phyloP scores from a whole-genome alignment of 345 rosid genomes.

The Camelina sativa region DNA sequence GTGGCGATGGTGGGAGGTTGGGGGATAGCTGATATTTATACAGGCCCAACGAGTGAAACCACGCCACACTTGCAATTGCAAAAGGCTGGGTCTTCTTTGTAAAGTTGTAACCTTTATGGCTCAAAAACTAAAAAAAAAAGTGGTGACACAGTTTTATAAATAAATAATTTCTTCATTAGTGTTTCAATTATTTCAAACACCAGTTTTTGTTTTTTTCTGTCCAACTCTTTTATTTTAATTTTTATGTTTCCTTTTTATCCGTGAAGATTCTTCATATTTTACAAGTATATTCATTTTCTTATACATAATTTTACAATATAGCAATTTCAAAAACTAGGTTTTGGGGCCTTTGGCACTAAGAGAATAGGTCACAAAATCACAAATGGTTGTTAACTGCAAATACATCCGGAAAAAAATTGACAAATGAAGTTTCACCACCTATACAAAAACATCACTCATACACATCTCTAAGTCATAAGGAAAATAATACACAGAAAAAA shows the following conservation, averaged over 20 bases:
- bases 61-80: slow-evolving; percentile 36
- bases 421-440: slow-evolving; percentile 13
- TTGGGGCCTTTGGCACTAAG: too few relatives aligned
- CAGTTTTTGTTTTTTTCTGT: neutral
- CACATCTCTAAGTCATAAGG: slow-evolving; percentile 8
- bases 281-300: too few relatives aligned
- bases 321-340: too few relatives aligned
- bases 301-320: too few relatives aligned
- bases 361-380: slow-evolving; percentile 8
- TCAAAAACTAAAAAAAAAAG: neutral
- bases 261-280: too few relatives aligned
- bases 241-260: too few relatives aligned
- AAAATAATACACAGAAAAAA: neutral
- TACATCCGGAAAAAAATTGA: slow-evolving; percentile 10
- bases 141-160: neutral
- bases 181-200: slow-evolving; percentile 32
- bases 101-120: slow-evolving; percentile 18
- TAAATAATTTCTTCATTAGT: slow-evolving; percentile 4
- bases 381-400: slow-evolving; percentile 17
- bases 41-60: slow-evolving; percentile 34
- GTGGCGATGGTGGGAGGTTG: slow-evolving; percentile 39
- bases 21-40: slow-evolving; percentile 39
- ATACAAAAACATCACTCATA: slow-evolving; percentile 20
- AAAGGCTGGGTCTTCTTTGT: slow-evolving; percentile 14
- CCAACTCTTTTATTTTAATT: neutral